Base-by-base conservation (phyloP, 345 rosid species). In the Odontarrhena argentea region DNA sequence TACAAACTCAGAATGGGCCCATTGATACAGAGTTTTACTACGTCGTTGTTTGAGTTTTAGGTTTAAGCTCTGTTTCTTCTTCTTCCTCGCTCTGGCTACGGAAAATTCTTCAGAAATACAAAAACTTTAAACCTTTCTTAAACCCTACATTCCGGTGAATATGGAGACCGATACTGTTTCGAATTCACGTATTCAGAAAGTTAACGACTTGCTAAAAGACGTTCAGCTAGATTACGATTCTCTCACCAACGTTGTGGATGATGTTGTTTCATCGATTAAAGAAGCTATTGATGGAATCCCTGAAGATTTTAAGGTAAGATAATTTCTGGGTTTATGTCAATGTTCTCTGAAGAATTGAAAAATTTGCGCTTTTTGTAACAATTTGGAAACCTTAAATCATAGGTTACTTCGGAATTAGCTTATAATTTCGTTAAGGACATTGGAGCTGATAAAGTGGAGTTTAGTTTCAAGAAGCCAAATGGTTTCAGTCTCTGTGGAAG, bases 391-490 rank as follows among this genome's bases (percentile, higher is more conserved):
- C 53, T 12, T 35, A 24, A 61, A 60, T 10, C 5, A 70, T 80
- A 89, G 96, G 93, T 87, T 63, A 79, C 80, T 2, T 84, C 82
- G 13, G 87, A 82, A 52, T 69, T 78, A 62, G 95, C 95, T 61
- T 75, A 88, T 0, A 77, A 73, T 47, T 91, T 94, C 70, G 88
- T 88, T 37, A 74, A 74, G 35, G 97, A 91, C 56, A 74, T 87
- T 60, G 89, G 92, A 3, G 92, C 91, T 0, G 99, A 87, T 67
- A 91, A 88, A 71, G 89, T 80, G 25, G 90, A 86, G 24, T 91
- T 91, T 73, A 85, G 55, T 74, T 90, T 90, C 64, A 88, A 79
- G 82, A 85, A 81, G 85, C 96, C 96, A 7, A 74, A 67, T 42
- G 76, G 78, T 30, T 50, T 88, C 48, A 83, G 62, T 77, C 74